Evolutionary conservation across 306 rosid species (phyloP).

Genomic region (Pyrus communis): DNA sequence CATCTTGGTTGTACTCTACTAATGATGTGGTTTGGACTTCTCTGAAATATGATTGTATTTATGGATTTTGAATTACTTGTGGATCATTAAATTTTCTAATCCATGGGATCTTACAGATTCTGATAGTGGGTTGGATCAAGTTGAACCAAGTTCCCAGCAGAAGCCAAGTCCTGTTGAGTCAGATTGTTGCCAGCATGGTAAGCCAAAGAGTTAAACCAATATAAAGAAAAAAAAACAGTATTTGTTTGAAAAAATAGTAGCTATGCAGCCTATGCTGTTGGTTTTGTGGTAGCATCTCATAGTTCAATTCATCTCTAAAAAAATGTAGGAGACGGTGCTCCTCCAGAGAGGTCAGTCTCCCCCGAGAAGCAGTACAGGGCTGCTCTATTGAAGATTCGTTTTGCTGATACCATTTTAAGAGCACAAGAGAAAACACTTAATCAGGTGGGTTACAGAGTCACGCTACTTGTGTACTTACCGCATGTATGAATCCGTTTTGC

Average conservation of each 20-base stretch:
- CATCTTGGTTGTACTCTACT: not conserved
- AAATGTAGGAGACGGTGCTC: slow-evolving; percentile 53
- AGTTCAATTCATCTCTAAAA: slow-evolving; percentile 12
- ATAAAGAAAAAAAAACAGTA: slow-evolving; percentile 1
- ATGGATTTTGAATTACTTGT: not conserved
- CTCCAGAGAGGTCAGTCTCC: slow-evolving; percentile 61
- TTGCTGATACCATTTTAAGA: slow-evolving; percentile 75
- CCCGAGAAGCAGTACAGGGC: slow-evolving; percentile 63
- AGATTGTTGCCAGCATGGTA: slow-evolving; percentile 66
- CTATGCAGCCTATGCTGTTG: not conserved
- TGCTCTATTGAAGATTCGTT: slow-evolving; percentile 60
- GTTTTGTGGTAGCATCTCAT: slow-evolving; percentile 17
- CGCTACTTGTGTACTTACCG: slow-evolving; percentile 7
- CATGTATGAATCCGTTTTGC: not conserved
- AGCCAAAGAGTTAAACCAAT: slow-evolving; percentile 14
- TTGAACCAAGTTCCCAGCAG: slow-evolving; percentile 52
- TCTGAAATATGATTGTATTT: not conserved
- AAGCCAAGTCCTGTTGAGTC: slow-evolving; percentile 57
- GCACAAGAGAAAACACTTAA: slow-evolving; percentile 72
- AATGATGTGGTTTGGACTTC: not conserved
- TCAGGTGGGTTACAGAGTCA: slow-evolving; percentile 42
- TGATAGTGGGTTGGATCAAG: slow-evolving; percentile 62
- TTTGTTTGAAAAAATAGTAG: too few species aligned
- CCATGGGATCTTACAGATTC: slow-evolving; percentile 35
- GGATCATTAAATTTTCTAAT: not conserved